Conservation (phyloP, 2,329 filamentous ascomycete genomes). For the Penicillium sp. region DNA sequence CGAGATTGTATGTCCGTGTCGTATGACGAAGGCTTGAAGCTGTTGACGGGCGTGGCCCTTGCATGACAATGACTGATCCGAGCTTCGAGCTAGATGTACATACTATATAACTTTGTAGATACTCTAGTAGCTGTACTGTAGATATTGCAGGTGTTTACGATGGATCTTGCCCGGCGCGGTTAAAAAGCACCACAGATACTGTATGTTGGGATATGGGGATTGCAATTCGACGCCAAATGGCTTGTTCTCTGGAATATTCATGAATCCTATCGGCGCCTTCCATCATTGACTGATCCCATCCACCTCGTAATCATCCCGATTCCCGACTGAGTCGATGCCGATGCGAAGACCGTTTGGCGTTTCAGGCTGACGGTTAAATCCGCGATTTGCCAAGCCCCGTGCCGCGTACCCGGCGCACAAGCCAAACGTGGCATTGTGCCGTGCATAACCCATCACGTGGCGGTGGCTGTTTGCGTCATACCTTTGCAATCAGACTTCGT, state of each 20-base stretch:
- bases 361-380: slow-evolving; percentile 4
- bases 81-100: background rate
- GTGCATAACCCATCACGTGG: slow-evolving; percentile 20
- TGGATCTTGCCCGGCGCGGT: background rate
- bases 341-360: background rate
- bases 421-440: slow-evolving; percentile 15
- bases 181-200: background rate
- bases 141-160: background rate
- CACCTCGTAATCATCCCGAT: background rate
- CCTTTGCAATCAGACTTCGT: background rate
- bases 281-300: background rate
- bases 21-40: background rate
- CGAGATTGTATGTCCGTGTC: too few relatives aligned
- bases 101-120: background rate
- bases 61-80: background rate
- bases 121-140: too few relatives aligned
- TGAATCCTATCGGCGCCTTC: background rate
- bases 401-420: slow-evolving; percentile 24
- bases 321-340: background rate
- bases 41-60: background rate
- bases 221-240: too few relatives aligned
- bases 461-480: slow-evolving; percentile 9
- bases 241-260: background rate
- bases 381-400: slow-evolving; percentile 7
- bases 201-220: background rate